These are phyloP conservation scores for Amyloporia xantha DNA, from an alignment of 768 basidiomycete species.

Conservation along the genomic window DNA sequence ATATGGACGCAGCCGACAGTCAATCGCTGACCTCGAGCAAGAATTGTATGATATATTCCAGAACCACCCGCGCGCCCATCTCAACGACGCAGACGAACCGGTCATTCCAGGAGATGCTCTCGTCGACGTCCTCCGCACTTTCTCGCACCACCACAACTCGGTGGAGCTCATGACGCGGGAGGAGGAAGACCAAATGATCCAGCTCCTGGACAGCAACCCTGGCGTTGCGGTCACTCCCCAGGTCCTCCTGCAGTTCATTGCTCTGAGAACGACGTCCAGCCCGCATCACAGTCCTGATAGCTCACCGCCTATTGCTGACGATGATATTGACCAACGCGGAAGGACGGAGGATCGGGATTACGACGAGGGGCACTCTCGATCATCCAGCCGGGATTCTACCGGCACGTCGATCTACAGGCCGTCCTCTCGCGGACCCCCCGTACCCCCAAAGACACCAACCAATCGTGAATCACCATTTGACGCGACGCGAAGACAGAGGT, in stretches of 20 bases:
- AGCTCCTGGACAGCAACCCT: slow-evolving; percentile 50
- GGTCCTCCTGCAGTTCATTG: slow-evolving; percentile 56
- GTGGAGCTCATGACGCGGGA: slow-evolving; percentile 56
- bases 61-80: slow-evolving; percentile 53
- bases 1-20: slow-evolving; percentile 60
- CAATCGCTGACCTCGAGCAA: slow-evolving; percentile 63
- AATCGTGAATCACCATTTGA: slow-evolving; percentile 58
- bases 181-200: slow-evolving; percentile 55
- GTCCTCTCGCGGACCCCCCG: slow-evolving; percentile 46
- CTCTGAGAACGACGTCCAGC: slow-evolving; percentile 25
- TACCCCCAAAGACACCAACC: slow-evolving; percentile 45
- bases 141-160: slow-evolving; percentile 52
- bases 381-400: slow-evolving; percentile 50
- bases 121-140: slow-evolving; percentile 60
- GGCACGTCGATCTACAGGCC: slow-evolving; percentile 35
- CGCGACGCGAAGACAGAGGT: slow-evolving; percentile 59
- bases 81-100: slow-evolving; percentile 53
- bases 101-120: slow-evolving; percentile 67
- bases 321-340: slow-evolving; percentile 33
- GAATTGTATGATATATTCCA: slow-evolving; percentile 63
- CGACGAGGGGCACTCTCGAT: slow-evolving; percentile 37
- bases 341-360: slow-evolving; percentile 31
- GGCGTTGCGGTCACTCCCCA: slow-evolving; percentile 65
- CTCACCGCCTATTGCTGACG: slow-evolving; percentile 29
- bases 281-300: slow-evolving; percentile 14